Evolutionary conservation across 345 rosid genomes (phyloP), one percentile per base, ranked within the genome.

Genomic region (Brassica rapa): DNA sequence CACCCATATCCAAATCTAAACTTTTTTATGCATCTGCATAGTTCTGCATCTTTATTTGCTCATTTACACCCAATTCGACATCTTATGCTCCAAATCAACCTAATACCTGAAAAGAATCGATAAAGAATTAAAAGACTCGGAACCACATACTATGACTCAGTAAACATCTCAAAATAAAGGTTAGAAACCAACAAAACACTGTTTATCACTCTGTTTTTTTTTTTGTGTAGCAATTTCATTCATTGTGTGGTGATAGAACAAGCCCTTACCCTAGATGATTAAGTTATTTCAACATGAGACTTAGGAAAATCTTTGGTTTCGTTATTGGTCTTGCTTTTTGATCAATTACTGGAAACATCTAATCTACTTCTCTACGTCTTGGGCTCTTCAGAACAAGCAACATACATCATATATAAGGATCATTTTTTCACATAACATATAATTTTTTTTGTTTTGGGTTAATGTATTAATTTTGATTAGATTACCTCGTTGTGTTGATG

Each of bases 211-310:
- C 2, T n/a, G 56, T 51, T 51, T 10, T 14, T 41, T 10, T n/a
- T 14, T 41, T 10, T n/a, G 8, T 51, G 21, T 46, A 14, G 5
- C 21, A 51, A 15, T 37, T 10, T 41, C 14, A 10, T 41, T 41
- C 14, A 41, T 4, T 41, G 12, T 41, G 49, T 41, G 49, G 10
- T 41, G 49, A 41, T 1, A 41, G 49, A 33, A 10, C 14, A 41
- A 41, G 15, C 3, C 51, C 24, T 64, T 86, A 91, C 99, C 96
- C 98, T 7, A 93, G 79, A 82, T 95, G 99, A 83, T 80, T 86
- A 65, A 95, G 96, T 66, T 93, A 98, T 85, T 93, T 93, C 99
- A 98, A 93, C 49, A 93, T 12, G 25, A 91, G 91, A 68, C 88
- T 85, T 21, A 86, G 67, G 68, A 87, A 95, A 32, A 87, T 87